Percentiles rank a stretch among this genome's conserved stretches.
phyloP scores from a whole-genome alignment of 306 rosid species.

The Prunus mira region DNA sequence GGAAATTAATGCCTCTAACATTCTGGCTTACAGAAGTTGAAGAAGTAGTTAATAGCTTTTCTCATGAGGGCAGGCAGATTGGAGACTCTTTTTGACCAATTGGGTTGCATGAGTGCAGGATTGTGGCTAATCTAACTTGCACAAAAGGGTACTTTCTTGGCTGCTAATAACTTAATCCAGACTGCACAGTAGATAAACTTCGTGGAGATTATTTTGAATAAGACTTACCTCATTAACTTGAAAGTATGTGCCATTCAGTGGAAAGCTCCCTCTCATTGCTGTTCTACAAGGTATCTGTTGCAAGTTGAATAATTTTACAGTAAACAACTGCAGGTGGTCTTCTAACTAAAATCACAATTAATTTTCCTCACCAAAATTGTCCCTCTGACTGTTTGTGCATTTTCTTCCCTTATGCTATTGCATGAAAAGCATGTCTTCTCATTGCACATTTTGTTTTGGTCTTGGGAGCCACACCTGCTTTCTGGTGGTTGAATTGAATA shows the following conservation, averaged over 20 bases:
- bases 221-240: conserved; percentile 82
- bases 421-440: conserved; percentile 72
- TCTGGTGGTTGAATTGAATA: conserved; percentile 66
- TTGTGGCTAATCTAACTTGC: not conserved
- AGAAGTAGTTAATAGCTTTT: conserved; percentile 2
- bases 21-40: not conserved
- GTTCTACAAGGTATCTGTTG: conserved; percentile 85
- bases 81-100: not conserved
- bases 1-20: not conserved
- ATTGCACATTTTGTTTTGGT: conserved; percentile 47
- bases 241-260: conserved; percentile 89
- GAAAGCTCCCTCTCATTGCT: conserved; percentile 91
- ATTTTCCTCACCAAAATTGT: conserved; percentile 67
- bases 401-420: conserved; percentile 68
- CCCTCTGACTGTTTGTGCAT: conserved; percentile 77
- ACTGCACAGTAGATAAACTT: not conserved
- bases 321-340: conserved; percentile 2
- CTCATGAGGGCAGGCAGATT: not conserved
- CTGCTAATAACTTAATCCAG: not conserved
- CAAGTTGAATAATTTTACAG: conserved; percentile 20
- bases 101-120: not conserved
- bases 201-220: not conserved
- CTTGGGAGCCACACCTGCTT: conserved; percentile 57
- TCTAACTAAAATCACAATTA: not conserved
- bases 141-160: not conserved